These are phyloP conservation scores for Penicillium sp. DNA, from an alignment of 2,329 filamentous ascomycete genomes.

Conservation along the genomic window DNA sequence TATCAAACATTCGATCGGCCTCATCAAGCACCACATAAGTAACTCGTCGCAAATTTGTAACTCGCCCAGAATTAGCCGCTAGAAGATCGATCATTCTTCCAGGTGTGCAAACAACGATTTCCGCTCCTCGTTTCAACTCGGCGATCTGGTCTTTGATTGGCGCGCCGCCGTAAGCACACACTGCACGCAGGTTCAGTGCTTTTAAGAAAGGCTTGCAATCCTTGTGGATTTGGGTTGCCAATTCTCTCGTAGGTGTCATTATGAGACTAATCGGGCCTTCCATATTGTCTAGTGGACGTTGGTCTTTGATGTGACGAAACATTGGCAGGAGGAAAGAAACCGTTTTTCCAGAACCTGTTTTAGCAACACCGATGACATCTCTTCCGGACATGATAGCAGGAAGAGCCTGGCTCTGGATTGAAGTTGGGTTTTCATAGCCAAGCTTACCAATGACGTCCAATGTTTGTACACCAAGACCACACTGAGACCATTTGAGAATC, in stretches of 20 bases:
- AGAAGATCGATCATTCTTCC: slow-evolving; percentile 94
- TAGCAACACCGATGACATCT: slow-evolving; percentile 93
- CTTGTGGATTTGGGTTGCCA: slow-evolving; percentile 88
- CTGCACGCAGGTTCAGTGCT: slow-evolving; percentile 75
- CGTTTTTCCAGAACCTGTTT: slow-evolving; percentile 97
- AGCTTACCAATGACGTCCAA: slow-evolving; percentile 78
- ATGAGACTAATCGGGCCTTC: slow-evolving; percentile 87
- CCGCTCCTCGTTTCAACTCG: slow-evolving; percentile 88
- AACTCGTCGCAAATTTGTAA: slow-evolving; percentile 83
- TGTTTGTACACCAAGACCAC: slow-evolving; percentile 80
- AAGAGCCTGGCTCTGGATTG: slow-evolving; percentile 92
- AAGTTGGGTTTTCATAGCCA: slow-evolving; percentile 82
- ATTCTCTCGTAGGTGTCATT: slow-evolving; percentile 89
- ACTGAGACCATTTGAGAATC: slow-evolving; percentile 95
- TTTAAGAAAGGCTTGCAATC: slow-evolving; percentile 95
- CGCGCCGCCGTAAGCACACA: slow-evolving; percentile 90
- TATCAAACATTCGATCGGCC: slow-evolving; percentile 98
- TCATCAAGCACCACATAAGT: slow-evolving; percentile 96
- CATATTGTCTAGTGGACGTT: slow-evolving; percentile 71
- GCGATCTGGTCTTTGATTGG: slow-evolving; percentile 98
- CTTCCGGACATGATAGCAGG: slow-evolving; percentile 93
- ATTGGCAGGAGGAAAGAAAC: slow-evolving; percentile 93
- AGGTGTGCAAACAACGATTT: slow-evolving; percentile 92
- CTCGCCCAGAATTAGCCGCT: slow-evolving; percentile 87
- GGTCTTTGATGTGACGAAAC: slow-evolving; percentile 97